phyloP scores from a whole-genome alignment of 441 rosid genomes.

The Biscutella laevigata region DNA sequence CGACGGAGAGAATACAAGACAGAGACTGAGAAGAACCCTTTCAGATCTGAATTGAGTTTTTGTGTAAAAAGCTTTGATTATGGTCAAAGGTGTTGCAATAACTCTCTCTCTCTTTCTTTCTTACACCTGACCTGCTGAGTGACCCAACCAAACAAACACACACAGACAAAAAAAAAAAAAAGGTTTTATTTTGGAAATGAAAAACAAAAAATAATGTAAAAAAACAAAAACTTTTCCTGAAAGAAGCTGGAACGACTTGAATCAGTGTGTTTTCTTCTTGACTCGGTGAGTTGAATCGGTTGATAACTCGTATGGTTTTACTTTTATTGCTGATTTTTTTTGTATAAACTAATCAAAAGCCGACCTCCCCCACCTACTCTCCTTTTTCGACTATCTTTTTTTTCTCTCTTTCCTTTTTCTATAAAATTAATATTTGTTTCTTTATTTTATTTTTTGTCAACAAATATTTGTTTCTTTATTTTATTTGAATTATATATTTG shows the following conservation, averaged over 20 bases:
- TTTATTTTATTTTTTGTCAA: background rate
- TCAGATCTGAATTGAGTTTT: constrained; percentile 28
- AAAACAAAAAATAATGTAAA: no score
- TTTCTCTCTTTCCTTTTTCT: background rate
- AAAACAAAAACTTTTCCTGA: background rate
- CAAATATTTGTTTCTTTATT: no score
- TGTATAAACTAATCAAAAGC: constrained; percentile 23
- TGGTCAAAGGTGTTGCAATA: constrained; percentile 25
- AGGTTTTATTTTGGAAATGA: background rate
- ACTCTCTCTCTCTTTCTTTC: constrained; percentile 11
- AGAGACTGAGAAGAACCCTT: constrained; percentile 19
- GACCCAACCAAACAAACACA: constrained; percentile 29
- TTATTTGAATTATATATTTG: constrained; percentile 1
- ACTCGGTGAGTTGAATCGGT: constrained; percentile 23
- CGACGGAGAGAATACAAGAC: constrained; percentile 31
- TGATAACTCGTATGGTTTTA: constrained; percentile 18
- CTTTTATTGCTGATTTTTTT: background rate
- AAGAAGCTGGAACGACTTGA: constrained; percentile 14
- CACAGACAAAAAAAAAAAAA: background rate
- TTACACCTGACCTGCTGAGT: constrained; percentile 22
- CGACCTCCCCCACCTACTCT: constrained; percentile 24
- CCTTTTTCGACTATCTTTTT: constrained; percentile 14
- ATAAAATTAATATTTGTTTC: background rate
- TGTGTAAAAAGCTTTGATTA: constrained; percentile 14
- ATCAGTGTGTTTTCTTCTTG: background rate